These are phyloP conservation scores for Aspergillus japonicus DNA, from an alignment of 2,329 filamentous ascomycete species.

Conservation along the genomic window DNA sequence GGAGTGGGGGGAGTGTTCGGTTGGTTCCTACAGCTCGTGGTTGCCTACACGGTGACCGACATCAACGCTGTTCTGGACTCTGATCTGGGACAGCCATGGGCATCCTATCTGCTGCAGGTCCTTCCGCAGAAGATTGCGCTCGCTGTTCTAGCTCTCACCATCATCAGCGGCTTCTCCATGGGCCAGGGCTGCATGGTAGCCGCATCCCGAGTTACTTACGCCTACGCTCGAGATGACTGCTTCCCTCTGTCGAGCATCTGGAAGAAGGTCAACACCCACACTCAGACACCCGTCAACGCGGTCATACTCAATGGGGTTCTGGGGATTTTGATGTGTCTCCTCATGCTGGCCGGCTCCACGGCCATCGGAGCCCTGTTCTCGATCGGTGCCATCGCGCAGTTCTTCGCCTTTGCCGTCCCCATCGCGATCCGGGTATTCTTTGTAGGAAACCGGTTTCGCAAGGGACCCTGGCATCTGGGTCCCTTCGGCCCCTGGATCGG, in stretches of 20 bases:
- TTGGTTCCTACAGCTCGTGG: conserved; percentile 71
- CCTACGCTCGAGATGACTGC: conserved; percentile 70
- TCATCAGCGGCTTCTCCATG: conserved; percentile 69
- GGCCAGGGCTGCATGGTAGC: conserved; percentile 71
- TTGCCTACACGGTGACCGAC: conserved; percentile 69
- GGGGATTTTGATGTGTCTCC: conserved; percentile 59
- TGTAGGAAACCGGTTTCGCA: conserved; percentile 63
- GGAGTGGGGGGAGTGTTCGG: conserved; percentile 65
- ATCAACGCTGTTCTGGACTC: conserved; percentile 60
- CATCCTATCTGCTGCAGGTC: conserved; percentile 66
- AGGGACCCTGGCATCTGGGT: conserved; percentile 68
- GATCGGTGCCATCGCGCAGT: conserved; percentile 68
- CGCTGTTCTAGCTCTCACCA: conserved; percentile 64
- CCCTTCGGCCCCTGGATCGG: conserved; percentile 59
- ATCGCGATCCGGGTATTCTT: conserved; percentile 47
- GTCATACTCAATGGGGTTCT: conserved; percentile 65
- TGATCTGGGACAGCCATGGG: conserved; percentile 67
- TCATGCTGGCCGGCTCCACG: conserved; percentile 63
- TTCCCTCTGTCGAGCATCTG: conserved; percentile 62
- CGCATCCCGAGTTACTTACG: conserved; percentile 67
- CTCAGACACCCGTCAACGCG: conserved; percentile 67
- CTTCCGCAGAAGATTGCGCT: conserved; percentile 61
- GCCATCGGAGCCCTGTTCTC: conserved; percentile 68
- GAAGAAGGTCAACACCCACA: conserved; percentile 60
- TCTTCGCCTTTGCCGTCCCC: conserved; percentile 52